Evolutionary conservation across 1,284 basidiomycete genomes (phyloP).

Genomic region (Austropuccinia psidii): DNA sequence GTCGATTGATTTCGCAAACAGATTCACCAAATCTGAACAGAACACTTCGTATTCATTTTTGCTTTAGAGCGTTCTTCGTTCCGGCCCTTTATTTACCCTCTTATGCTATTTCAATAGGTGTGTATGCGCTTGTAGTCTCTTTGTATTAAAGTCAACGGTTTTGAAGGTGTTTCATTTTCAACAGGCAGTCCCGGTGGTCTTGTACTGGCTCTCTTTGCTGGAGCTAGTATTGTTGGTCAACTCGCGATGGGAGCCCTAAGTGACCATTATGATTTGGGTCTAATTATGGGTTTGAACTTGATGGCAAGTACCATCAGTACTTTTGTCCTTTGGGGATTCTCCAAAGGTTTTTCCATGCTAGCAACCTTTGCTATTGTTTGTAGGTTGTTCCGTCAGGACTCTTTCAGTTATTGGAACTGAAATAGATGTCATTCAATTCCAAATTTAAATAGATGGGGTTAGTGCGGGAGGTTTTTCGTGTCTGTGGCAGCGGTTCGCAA

Average conservation of each 20-base stretch:
- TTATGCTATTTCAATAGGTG: slow-evolving; percentile 19
- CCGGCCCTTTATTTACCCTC: slow-evolving; percentile 25
- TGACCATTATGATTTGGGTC: slow-evolving; percentile 17
- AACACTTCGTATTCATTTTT: no score
- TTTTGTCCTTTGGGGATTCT: slow-evolving; percentile 27
- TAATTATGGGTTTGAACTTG: slow-evolving; percentile 16
- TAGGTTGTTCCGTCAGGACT: no score
- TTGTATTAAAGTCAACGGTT: background rate
- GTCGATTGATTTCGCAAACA: no score
- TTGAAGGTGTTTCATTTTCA: background rate
- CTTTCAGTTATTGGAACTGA: no score
- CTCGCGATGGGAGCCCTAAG: background rate
- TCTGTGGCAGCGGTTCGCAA: slow-evolving; percentile 28
- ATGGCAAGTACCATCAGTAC: slow-evolving; percentile 17
- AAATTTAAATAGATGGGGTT: slow-evolving; percentile 2
- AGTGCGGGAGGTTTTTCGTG: slow-evolving; percentile 33
- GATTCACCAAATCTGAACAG: no score
- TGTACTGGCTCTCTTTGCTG: slow-evolving; percentile 11
- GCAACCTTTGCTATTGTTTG: slow-evolving; percentile 24
- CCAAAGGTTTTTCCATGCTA: slow-evolving; percentile 20
- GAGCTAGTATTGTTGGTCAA: slow-evolving; percentile 14
- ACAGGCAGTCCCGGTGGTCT: slow-evolving; percentile 27
- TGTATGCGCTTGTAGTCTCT: no score
- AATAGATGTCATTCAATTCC: no score
- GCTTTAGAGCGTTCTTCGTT: slow-evolving; percentile 25